Conservation (phyloP, 257 asterid genomes). For the Coffea canephora region DNA sequence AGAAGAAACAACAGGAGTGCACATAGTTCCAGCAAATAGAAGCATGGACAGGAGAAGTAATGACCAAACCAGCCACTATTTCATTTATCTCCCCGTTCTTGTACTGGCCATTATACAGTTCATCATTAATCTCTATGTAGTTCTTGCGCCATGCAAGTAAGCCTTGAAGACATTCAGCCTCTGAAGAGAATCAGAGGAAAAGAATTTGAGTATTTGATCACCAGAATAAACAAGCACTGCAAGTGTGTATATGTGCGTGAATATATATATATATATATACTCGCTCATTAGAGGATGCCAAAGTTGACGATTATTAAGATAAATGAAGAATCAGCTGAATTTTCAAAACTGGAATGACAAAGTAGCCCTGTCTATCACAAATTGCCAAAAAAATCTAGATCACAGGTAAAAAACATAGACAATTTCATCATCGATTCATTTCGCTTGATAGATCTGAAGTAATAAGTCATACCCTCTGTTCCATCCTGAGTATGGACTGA, state of each 20-base stretch:
- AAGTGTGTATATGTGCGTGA: no score
- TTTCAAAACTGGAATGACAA: no score
- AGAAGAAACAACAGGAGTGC: not conserved
- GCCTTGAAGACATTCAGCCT: conserved; percentile 31
- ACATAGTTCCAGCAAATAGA: not conserved
- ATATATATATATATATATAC: no score
- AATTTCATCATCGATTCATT: not conserved
- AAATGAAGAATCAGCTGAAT: not conserved
- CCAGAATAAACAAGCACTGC: not conserved
- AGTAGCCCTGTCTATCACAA: no score
- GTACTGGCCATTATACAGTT: conserved; percentile 33
- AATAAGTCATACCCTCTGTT: not conserved
- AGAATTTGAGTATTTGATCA: not conserved
- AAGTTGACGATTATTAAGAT: no score
- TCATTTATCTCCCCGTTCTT: conserved; percentile 27
- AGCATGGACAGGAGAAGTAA: not conserved
- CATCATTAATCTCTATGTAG: conserved; percentile 29
- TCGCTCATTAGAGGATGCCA: not conserved
- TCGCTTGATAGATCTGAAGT: not conserved
- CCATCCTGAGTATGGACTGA: not conserved
- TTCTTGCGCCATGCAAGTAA: conserved; percentile 33
- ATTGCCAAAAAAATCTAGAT: not conserved
- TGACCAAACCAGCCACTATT: conserved; percentile 36
- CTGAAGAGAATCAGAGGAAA: not conserved
- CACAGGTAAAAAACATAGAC: not conserved